These are phyloP conservation scores for Pythium brassicae DNA, from an alignment of 352 stramenopile species.

Conservation along the genomic window DNA sequence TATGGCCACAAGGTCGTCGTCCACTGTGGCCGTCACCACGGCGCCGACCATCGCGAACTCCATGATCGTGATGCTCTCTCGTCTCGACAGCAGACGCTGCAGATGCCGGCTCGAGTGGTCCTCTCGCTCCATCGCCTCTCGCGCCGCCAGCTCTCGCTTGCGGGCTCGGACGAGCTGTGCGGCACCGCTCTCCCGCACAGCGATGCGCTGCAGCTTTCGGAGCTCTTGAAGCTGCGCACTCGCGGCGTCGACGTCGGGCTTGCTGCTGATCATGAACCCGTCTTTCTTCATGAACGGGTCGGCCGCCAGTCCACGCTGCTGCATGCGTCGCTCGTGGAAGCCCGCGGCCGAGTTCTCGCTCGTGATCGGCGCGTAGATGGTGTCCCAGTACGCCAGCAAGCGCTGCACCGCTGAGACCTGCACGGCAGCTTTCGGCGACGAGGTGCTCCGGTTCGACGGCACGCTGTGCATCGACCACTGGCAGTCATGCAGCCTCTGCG, in stretches of 20 bases:
- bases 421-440: constrained; percentile 42
- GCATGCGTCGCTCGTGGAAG: constrained; percentile 36
- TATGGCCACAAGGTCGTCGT: constrained; percentile 4
- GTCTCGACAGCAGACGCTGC: background rate
- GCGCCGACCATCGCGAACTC: constrained; percentile 15
- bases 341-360: constrained; percentile 34
- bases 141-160: constrained; percentile 14
- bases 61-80: constrained; percentile 6
- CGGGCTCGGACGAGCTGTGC: constrained; percentile 29
- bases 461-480: constrained; percentile 30
- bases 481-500: constrained; percentile 66
- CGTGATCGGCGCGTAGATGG: constrained; percentile 59
- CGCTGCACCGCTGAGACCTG: constrained; percentile 45
- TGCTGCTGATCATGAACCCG: constrained; percentile 55
- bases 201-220: constrained; percentile 34
- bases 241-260: constrained; percentile 20
- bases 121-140: constrained; percentile 21
- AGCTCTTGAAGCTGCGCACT: constrained; percentile 25
- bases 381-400: constrained; percentile 46
- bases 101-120: constrained; percentile 16
- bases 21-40: background rate
- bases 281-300: constrained; percentile 38
- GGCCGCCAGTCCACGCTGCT: constrained; percentile 47
- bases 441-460: constrained; percentile 27
- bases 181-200: constrained; percentile 33